A percentile compares a stretch with the other conserved stretches of the same genome.
Evolutionary conservation across 148 eudicot genomes (phyloP).

Genomic region (Camellia lanceoleosa): DNA sequence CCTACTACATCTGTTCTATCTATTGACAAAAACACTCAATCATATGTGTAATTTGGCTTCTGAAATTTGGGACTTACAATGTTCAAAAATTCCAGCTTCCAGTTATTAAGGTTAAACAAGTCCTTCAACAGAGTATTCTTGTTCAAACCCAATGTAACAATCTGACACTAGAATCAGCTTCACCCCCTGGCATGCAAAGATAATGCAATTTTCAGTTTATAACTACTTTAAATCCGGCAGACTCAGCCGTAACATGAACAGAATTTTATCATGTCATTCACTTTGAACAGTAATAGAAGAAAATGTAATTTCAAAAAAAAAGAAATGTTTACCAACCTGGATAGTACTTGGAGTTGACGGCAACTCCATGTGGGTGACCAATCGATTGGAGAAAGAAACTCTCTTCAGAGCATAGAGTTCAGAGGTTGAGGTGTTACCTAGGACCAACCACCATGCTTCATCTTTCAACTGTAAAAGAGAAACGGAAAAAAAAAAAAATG

Average conservation of each 20-base stretch:
- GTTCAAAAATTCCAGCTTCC: not conserved
- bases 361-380: slow-evolving; percentile 67
- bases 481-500: not conserved
- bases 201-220: not conserved
- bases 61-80: not conserved
- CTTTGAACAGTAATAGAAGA: not conserved
- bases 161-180: slow-evolving; percentile 87
- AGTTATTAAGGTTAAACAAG: slow-evolving; percentile 27
- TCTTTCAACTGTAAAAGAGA: slow-evolving; percentile 64
- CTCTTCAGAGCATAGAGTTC: slow-evolving; percentile 78
- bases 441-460: slow-evolving; percentile 97
- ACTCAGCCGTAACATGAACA: not conserved
- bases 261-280: not conserved
- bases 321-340: slow-evolving; percentile 44
- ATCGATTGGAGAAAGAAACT: slow-evolving; percentile 60
- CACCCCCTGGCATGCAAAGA: slow-evolving; percentile 59
- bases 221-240: not conserved
- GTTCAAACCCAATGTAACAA: slow-evolving; percentile 83
- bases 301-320: not conserved
- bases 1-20: too few species aligned
- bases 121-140: slow-evolving; percentile 59
- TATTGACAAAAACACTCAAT: too few species aligned
- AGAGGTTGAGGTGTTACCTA: slow-evolving; percentile 63
- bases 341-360: slow-evolving; percentile 48
- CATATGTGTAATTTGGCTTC: not conserved